Evolutionary conservation across 2,329 filamentous ascomycete species (phyloP), one percentile per base, ranked within the genome.

Genomic region (Allantophomopsis cytisporea): DNA sequence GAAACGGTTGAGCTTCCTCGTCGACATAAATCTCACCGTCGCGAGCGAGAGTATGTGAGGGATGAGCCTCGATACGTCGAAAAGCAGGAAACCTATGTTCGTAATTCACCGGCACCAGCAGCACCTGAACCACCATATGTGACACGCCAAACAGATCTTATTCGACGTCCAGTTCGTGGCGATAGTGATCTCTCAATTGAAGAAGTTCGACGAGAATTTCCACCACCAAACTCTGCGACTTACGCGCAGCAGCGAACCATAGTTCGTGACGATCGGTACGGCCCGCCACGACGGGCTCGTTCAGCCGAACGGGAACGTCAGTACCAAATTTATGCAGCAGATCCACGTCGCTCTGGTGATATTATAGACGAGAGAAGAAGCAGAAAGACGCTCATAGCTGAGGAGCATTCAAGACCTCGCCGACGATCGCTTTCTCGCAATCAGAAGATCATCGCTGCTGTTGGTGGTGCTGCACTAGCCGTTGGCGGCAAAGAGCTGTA

Each of bases 161-260:
- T 79, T 11, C 71, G 71, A 30, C 65, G 71, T 18, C 54, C 54
- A 41, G 56, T 64, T 37, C 78, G 81, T 47, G 80, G 88, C 55
- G 80, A 86, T 52, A 87, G 80, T 58, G 78, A 80, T 35, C 63
- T 80, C 18, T 79, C 79, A 2, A 61, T 93, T 54, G 88, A 94
- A 61, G 84, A 93, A 61, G 76, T 93, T 43, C 76, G 76, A 47
- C 78, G 86, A 48, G 83, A 93, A 50, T 94, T 93, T 52, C 84
- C 84, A 23, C 83, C 85, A 6, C 76, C 53, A 12, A 45, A 42
- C 8, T 43, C 45, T 20, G 48, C 40, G 31, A 47, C 41, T 37
- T 52, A 52, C 30, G 39, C 37, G 40, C 43, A 45, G 35, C 47
- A 47, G 39, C 44, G 50, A 23, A 43, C 46, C 32, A 42, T 50